Conservation (phyloP, 192 early-diverging fungal species). For the Pilaira anomala region DNA sequence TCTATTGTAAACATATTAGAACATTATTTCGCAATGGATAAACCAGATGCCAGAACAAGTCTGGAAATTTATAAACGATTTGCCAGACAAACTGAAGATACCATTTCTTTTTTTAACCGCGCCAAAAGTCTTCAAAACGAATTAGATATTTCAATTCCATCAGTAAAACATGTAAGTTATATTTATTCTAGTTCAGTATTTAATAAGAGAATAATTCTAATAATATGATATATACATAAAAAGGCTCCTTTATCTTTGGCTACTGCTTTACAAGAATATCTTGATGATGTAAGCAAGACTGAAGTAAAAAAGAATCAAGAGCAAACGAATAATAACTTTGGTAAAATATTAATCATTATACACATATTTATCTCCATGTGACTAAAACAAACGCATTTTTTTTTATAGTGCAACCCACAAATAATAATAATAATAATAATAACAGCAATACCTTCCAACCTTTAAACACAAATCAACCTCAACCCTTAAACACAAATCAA, state of each 20-base stretch:
- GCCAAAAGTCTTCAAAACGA: constrained; percentile 57
- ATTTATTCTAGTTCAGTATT: neutral
- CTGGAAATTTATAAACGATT: constrained; percentile 77
- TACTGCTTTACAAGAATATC: constrained; percentile 34
- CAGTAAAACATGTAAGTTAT: constrained; percentile 66
- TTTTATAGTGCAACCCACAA: neutral
- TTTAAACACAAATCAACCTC: constrained; percentile 6
- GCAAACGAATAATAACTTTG: neutral
- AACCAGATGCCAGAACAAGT: constrained; percentile 58
- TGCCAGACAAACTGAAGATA: constrained; percentile 66
- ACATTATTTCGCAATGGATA: constrained; percentile 73
- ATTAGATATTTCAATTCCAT: constrained; percentile 69
- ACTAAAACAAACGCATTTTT: neutral
- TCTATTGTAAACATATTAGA: constrained; percentile 77
- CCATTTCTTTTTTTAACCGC: constrained; percentile 66
- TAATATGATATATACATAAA: neutral
- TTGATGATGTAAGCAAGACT: constrained; percentile 20
- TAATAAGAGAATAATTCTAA: neutral
- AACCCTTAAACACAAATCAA: neutral
- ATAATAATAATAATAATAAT: neutral
- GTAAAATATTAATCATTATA: neutral
- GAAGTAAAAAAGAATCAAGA: constrained; percentile 5
- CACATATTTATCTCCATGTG: neutral
- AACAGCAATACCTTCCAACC: neutral
- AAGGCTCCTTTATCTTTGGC: constrained; percentile 35